Evolutionary conservation across 2,329 filamentous ascomycete species (phyloP), one percentile per base, ranked within the genome.

Genomic region (Fusarium sp.): DNA sequence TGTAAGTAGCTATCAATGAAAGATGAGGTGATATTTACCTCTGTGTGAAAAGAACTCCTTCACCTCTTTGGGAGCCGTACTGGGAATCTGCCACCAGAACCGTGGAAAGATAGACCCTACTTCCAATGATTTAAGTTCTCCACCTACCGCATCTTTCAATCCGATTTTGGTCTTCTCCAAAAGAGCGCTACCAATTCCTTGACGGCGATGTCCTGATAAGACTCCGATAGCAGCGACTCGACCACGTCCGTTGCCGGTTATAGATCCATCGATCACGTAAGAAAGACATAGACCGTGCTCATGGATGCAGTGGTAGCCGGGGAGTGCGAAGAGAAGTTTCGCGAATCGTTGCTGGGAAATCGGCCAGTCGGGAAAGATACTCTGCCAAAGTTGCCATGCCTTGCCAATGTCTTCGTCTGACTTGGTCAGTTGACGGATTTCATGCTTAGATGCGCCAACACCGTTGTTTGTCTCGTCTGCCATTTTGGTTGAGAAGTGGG

Each of bases 11-110:
- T 2, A 0, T 16, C 5, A 14, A 14, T 4, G 27, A 5, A 1
- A 32, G 14, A 51, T 25, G 2, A 1, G 4, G 5, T 0, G 6
- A 34, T 3, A 25, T 27, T 7, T 50, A 76, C 74, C 71, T 58
- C 66, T 46, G 4, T 65, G 60, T 2, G 62, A 22, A 10, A 76
- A 66, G 8, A 76, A 76, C 5, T 73, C 51, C 11, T 68, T 74
- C 4, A 68, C 63, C 1, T 67, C 63, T 6, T 43, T n/a, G 0
- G 63, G 14, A 0, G 62, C 18, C 1, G 51, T 51, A 0, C 6
- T 52, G 2, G 74, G 74, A 44, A 76, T 60, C 51, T 66, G 71
- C 2, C 67, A 62, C 73, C 74, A 76, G 42, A 76, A 74, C 1
- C 74, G 64, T 6, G 74, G 74, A 12, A 59, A 57, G 2, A 25